Base-by-base conservation (phyloP, 768 basidiomycete species). In the Termitomyces bulborhizus region DNA sequence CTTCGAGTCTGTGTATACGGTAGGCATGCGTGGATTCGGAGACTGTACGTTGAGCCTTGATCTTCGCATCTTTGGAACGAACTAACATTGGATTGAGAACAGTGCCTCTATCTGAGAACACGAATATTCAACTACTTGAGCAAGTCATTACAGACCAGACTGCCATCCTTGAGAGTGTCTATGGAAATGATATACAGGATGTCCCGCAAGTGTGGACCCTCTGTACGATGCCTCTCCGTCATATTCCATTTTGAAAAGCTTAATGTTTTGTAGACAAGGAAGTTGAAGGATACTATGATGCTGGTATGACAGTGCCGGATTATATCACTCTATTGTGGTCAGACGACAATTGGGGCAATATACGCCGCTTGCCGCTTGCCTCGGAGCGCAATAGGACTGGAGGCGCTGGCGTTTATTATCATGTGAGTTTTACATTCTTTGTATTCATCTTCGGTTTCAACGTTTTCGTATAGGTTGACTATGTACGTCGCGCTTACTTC, bases 311-410 rank as follows among this genome's bases (percentile, higher is more conserved):
- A 4, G 84, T 82, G 2, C 80, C 80, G 0, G 84, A 86, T 48
- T 83, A 86, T 63, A 71, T 86, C n/a, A 82, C 78, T 3, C 68
- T 86, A 1, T 71, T 86, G 26, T 86, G 85, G 86, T 71, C 85
- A 1, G 88, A 90, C 58, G 88, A 88, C 63, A 88, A 88, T 67
- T 88, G 80, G 78, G 86, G 86, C 3, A 88, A 88, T 62, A 75
- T 88, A 48, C 81, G 84, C 36, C 79, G 86, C 21, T 81, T 79
- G 59, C 83, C 83, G 1, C 62, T 77, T 7, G 64, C 68, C 6
- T 71, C 70, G 15, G 83, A 85, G 62, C 73, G 81, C 15, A 81
- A 81, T 61, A 74, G 85, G 49, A 79, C 77, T 4, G 87, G 85
- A 46, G 85, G 87, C 41, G 81, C 85, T 27, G 87, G 86, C 36